Base-by-base conservation (phyloP, 495 filamentous ascomycete genomes). In the Rhypophila decipiens region DNA sequence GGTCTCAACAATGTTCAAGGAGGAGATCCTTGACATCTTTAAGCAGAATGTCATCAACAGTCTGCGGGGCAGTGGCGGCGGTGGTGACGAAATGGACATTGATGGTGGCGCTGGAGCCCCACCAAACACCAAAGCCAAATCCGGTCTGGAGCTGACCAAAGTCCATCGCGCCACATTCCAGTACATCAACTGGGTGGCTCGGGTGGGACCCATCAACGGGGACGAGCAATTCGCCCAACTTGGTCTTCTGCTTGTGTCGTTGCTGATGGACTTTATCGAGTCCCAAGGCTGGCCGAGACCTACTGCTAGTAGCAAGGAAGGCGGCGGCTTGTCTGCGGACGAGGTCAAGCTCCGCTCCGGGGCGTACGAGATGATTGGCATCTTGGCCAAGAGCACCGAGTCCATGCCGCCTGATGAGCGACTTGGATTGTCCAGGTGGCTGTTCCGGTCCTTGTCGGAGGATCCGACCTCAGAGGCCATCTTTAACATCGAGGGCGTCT, bases 271-370 rank as follows among this genome's bases (percentile, higher is more conserved):
- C 27, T 96, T 87, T 53, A 80, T 95, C 42, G 73, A 86, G 40
- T 76, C 77, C 43, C 88, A 94, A 61, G 87, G 88, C 5, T 96
- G 90, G 89, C 90, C 89, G 2, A n/a, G n/a, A n/a, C n/a, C n/a
- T n/a, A n/a, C n/a, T n/a, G n/a, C n/a, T n/a, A n/a, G n/a, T n/a
- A n/a, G n/a, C n/a, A 78, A 74, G 39, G 79, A 72, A 0, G 64
- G 59, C 7, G 18, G n/a, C 18, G 73, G 70, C 39, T 69, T 70
- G 44, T 73, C 78, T n/a, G 63, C 71, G 19, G 83, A 84, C 34
- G 79, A 84, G 56, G 53, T 82, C 50, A 72, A 75, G 27, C 59
- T 95, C 52, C 78, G 90, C 52, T 80, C 83, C 34, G 72, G 86
- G 50, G 86, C 83, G 7, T 94, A 91, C 61, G 88, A 94, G 63